Evolutionary conservation across 495 filamentous ascomycete species (phyloP), one percentile per base, ranked within the genome.

Genomic region (Neurospora sp.): DNA sequence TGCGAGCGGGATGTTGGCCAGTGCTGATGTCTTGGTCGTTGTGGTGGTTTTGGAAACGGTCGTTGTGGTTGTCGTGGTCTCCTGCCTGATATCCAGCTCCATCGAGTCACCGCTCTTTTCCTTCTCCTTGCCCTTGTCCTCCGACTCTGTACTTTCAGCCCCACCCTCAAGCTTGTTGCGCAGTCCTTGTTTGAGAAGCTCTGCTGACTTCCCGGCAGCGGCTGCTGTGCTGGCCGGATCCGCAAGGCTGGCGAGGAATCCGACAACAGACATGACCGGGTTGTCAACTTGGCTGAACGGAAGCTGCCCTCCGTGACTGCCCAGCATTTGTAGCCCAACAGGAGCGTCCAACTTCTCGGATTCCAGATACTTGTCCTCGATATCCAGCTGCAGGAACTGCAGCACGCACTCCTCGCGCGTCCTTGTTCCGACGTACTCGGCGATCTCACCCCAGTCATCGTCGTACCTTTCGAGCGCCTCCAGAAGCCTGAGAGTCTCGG

Each of bases 361-460:
- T 70, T 96, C 93, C 11, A 95, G 83, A 75, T 95, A 97, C 75
- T 94, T 93, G 81, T 95, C 93, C 79, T 95, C 93, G 73, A 97
- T 96, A 71, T 95, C 93, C 37, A 95, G 83, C 78, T 96, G 93
- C 75, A 99, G 83, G 86, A 99, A 99, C 79, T 97, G 95, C 77
- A 97, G 85, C 37, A 98, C 94, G 82, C 96, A 99, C 84, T 99
- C 93, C 83, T 99, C 96, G 44, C 93, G 87, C n/a, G 93, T 97
- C 62, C 94, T 89, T 3, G 93, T 94, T 40, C 92, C 92, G 38
- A 99, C 96, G 77, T 97, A 92, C 74, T 93, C 93, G 1, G 96
- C 89, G 73, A 99, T 94, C 76, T 92, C 88, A 71, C 93, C 92
- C 96, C 96, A 99, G 82, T 98, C 91, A 39, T 99, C 96, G 75